Base-by-base conservation (phyloP, 306 rosid genomes). In the Pyrus pyrifolia region DNA sequence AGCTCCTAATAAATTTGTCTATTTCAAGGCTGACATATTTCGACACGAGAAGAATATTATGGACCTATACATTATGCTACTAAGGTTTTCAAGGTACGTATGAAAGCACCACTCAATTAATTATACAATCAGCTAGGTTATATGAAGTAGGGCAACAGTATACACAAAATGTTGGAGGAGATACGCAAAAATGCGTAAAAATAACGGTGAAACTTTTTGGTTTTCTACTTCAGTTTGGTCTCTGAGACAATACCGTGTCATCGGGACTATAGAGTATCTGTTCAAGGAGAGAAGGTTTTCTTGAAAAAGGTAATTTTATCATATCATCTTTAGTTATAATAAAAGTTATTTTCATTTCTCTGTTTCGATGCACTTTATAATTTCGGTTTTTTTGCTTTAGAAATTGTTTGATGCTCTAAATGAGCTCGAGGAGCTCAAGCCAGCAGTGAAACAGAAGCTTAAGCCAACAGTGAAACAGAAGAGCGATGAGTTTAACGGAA, bases 41-140 rank as follows among this genome's bases (percentile, higher is more conserved):
- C 97, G 97, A 33, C 79, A 81, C 10, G 98, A 95, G 90, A 90
- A 77, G 83, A 95, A 90, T 86, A 83, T 88, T 65, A 84, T 95
- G 67, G 97, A 95, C 84, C 90, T 95, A 60, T 95, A 95, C 74
- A 88, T 90, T 64, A 92, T 95, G 97, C 97, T 95, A 71, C 87
- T 95, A 76, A 85, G 98, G 76, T 95, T 85, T 86, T 95, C 98
- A 70, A 89, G 98, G 98, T 95, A 89, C 44, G 84, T 49, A 70
- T 69, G 52, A 18, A 60, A 70, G 61, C 59, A 67, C 11, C 33
- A 49, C 59, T 65, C 76, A 46, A 21, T 66, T 59, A 38, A 46
- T 51, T 51, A 15, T 30, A 33, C 33, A 65, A 5, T 52, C 57
- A 9, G 59, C 57, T 40, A 72, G 60, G 79, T 79, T 52, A 46